Percentiles rank a stretch among this genome's conserved stretches.
Evolutionary conservation across 208 protist genomes (phyloP).

Genomic region (Wallacemonas sp.): DNA sequence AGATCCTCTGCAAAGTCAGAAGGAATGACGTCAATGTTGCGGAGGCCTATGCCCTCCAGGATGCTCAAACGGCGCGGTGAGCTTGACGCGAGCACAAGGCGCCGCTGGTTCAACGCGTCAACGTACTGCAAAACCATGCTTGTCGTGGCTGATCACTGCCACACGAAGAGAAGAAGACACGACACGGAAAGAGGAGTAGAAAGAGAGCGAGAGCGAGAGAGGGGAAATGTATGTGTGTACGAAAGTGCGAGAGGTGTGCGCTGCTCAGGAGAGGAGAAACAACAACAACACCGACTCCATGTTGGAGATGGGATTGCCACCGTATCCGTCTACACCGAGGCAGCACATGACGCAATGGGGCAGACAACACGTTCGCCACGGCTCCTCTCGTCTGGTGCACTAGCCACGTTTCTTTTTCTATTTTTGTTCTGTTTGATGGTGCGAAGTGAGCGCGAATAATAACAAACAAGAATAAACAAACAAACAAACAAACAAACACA

Average conservation of each 20-base stretch:
- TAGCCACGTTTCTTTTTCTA: too few relatives aligned
- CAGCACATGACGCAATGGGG: too few relatives aligned
- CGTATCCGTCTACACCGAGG: too few relatives aligned
- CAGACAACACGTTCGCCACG: too few relatives aligned
- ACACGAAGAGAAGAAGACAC: neutral
- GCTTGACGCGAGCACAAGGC: constrained; percentile 40
- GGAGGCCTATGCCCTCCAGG: constrained; percentile 28
- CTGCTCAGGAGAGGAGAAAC: too few relatives aligned
- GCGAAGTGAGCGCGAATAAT: neutral
- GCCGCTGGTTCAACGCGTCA: constrained; percentile 23
- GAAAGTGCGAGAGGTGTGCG: too few relatives aligned
- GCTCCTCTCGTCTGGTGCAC: too few relatives aligned
- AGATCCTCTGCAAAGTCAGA: constrained; percentile 44
- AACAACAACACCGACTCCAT: too few relatives aligned
- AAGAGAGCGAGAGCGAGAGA: neutral
- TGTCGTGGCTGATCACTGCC: neutral
- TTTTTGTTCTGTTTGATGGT: too few relatives aligned
- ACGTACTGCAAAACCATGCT: constrained; percentile 38
- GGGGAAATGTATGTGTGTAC: too few relatives aligned
- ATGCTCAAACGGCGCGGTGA: constrained; percentile 37
- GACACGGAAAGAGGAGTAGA: neutral
- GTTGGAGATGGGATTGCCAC: too few relatives aligned
- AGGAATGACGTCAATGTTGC: constrained; percentile 20
- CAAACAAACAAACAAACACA: constrained; percentile 4
- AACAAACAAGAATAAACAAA: neutral